Evolutionary conservation across 495 filamentous ascomycete genomes (phyloP).

Genomic region (Opeltia flavorubescens): DNA sequence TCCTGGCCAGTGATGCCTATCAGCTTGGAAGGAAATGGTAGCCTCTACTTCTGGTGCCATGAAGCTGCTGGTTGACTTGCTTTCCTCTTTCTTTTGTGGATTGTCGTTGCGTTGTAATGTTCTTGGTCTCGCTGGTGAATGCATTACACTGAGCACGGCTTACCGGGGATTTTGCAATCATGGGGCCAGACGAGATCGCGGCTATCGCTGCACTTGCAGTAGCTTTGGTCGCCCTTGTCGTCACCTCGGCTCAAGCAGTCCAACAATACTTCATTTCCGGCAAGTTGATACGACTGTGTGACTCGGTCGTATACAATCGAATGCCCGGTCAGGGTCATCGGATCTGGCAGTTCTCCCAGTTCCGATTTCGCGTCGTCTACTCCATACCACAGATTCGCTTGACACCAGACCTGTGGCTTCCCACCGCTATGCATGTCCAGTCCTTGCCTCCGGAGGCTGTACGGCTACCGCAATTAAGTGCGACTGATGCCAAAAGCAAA

Average conservation of each 20-base stretch:
- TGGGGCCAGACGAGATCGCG: background rate
- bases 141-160: too few species aligned
- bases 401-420: background rate
- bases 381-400: slow-evolving; percentile 7
- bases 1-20: too few species aligned
- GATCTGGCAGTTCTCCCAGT: slow-evolving; percentile 6
- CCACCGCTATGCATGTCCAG: background rate
- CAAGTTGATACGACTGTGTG: slow-evolving; percentile 6
- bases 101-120: too few species aligned
- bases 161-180: too few species aligned
- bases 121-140: too few species aligned
- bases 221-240: slow-evolving; percentile 1
- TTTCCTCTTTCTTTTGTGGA: too few species aligned
- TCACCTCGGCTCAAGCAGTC: slow-evolving; percentile 6
- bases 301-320: slow-evolving; percentile 1
- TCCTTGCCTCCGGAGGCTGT: background rate
- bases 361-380: slow-evolving; percentile 8
- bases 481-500: background rate
- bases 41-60: too few species aligned
- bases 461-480: background rate
- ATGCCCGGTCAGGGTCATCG: slow-evolving; percentile 6
- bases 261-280: slow-evolving; percentile 9
- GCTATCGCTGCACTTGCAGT: slow-evolving; percentile 4
- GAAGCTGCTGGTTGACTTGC: too few species aligned
- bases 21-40: too few species aligned